These are phyloP conservation scores for Colletotrichum sp. DNA, from an alignment of 2,329 filamentous ascomycete genomes.

Conservation along the genomic window DNA sequence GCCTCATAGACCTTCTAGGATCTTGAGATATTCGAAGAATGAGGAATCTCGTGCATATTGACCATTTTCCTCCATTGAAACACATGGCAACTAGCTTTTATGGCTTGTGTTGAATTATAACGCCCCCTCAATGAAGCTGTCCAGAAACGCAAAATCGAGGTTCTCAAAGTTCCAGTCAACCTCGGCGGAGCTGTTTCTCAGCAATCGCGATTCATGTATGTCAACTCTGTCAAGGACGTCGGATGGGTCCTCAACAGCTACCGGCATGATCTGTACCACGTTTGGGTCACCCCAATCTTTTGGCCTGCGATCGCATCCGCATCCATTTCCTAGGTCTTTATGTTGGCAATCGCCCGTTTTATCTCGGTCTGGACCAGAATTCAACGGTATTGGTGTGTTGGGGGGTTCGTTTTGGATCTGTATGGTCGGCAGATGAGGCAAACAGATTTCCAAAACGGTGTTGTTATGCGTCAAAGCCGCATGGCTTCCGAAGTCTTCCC, in stretches of 20 bases:
- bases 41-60: not conserved
- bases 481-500: not conserved
- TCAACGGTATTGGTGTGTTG: not conserved
- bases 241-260: not conserved
- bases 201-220: not conserved
- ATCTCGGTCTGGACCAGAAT: not conserved
- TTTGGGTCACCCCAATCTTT: not conserved
- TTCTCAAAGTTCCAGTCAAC: not conserved
- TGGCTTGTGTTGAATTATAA: not conserved
- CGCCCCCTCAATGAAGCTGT: not conserved
- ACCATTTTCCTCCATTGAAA: not conserved
- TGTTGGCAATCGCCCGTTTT: not conserved
- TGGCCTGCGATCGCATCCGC: not conserved
- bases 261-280: not conserved
- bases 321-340: not conserved
- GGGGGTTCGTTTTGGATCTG: not conserved
- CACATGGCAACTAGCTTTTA: not conserved
- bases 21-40: not conserved
- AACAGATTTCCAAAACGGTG: not conserved
- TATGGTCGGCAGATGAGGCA: slow-evolving; percentile 4
- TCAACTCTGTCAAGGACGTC: slow-evolving; percentile 17
- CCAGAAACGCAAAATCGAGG: slow-evolving; percentile 1
- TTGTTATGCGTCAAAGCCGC: not conserved
- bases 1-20: not conserved
- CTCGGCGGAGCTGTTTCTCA: not conserved